phyloP scores from a whole-genome alignment of 2,329 filamentous ascomycete genomes.

The Nakataea oryzae region DNA sequence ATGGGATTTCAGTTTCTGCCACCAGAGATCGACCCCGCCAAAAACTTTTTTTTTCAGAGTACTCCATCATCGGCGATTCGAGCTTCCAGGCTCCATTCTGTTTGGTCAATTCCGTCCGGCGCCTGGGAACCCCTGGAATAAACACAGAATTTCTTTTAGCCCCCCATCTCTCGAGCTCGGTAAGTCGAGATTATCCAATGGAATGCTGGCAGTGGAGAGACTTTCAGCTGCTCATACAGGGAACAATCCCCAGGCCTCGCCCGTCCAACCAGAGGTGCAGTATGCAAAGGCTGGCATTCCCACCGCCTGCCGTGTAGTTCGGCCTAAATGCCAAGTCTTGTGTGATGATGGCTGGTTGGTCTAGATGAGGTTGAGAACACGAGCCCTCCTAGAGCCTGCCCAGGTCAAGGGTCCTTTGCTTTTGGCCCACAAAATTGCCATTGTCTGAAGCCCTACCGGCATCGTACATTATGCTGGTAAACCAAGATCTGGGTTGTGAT shows the following conservation, averaged over 20 bases:
- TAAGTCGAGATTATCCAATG: neutral
- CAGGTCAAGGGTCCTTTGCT: neutral
- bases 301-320: neutral
- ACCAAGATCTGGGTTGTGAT: neutral
- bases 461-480: neutral
- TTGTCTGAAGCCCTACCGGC: neutral
- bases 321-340: neutral
- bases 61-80: neutral
- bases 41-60: neutral
- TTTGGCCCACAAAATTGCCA: neutral
- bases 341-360: neutral
- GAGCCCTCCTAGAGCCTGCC: neutral
- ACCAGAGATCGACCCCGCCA: neutral
- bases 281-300: neutral
- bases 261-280: neutral
- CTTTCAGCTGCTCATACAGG: neutral
- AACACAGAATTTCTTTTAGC: neutral
- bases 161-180: neutral
- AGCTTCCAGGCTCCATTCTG: neutral
- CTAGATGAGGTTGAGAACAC: neutral
- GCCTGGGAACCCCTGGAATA: neutral
- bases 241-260: neutral
- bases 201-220: neutral
- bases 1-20: neutral
- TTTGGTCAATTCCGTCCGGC: conserved; percentile 3